Evolutionary conservation across 306 rosid genomes (phyloP), one percentile per base, ranked within the genome.

Genomic region (Fragaria vesca): DNA sequence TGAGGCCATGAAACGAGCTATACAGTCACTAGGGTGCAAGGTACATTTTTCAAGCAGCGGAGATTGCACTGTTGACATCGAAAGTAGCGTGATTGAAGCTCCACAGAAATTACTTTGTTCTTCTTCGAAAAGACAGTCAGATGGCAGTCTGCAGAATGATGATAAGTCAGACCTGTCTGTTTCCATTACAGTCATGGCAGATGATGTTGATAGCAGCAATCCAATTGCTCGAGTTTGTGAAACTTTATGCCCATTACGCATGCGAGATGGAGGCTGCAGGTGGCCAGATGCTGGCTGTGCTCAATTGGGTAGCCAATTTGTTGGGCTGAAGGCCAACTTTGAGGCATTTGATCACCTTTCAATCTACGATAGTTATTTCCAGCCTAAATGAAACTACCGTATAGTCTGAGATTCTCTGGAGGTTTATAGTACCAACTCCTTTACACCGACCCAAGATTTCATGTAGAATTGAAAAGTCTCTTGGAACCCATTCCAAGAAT

Each of bases 241-340:
- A 82, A 79, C 86, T 24, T 76, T 95, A 21, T 95, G 99, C 76
- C 97, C 97, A 0, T 81, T 93, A 76, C 88, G 86, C 67, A 65
- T 92, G 51, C 83, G 80, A 62, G 97, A 84, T 26, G 97, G 97
- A 81, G 89, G 88, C 72, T 95, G 99, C 85, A 82, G 85, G 76
- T 95, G 99, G 99, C 97, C 97, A 12, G 87, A 86, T 79, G 87
- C 97, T 51, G 90, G 78, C 42, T 95, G 99, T 87, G 99, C 97
- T 69, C 97, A 90, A 80, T 73, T 86, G 62, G 77, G 91, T 47
- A 93, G 97, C 85, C 99, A 95, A 71, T 91, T 93, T 84, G 86
- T 93, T 28, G 97, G 99, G 57, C 77, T 95, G 11, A 95, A 86
- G 88, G 97, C 97, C 66, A 95, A 95, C 84, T 95, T 85, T 69